phyloP scores from a whole-genome alignment of 345 rosid genomes.

The Euclidium syriacum region DNA sequence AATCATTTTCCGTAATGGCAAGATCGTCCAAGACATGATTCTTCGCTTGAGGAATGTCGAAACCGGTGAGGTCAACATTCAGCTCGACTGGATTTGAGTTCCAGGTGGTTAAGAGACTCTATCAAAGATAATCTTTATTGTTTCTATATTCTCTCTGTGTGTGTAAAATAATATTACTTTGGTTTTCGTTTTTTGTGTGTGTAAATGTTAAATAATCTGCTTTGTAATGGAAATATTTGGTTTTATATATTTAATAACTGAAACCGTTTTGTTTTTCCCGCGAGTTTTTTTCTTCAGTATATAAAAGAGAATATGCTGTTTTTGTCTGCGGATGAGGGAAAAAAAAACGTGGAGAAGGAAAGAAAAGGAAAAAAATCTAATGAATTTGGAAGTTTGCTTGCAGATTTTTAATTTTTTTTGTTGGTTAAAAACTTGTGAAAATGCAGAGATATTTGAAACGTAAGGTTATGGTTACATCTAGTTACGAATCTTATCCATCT shows the following conservation, averaged over 20 bases:
- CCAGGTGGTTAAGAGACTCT: too few species aligned
- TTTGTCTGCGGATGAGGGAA: not conserved
- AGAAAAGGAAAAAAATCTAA: not conserved
- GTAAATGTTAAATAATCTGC: too few species aligned
- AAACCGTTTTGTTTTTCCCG: conserved; percentile 22
- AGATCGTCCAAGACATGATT: too few species aligned
- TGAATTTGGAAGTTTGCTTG: conserved; percentile 26
- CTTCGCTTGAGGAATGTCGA: too few species aligned
- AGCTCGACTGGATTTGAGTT: too few species aligned
- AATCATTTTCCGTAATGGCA: too few species aligned
- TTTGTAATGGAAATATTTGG: conserved; percentile 14
- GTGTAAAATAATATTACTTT: too few species aligned
- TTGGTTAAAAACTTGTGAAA: conserved; percentile 19
- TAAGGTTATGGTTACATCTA: conserved; percentile 34
- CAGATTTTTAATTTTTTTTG: not conserved
- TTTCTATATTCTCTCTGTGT: too few species aligned
- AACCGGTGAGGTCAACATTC: too few species aligned
- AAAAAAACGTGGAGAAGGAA: not conserved
- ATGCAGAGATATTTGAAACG: conserved; percentile 29
- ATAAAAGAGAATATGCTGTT: conserved; percentile 15
- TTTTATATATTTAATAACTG: not conserved
- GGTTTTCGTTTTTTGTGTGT: too few species aligned
- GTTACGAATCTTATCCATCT: conserved; percentile 30
- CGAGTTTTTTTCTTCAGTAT: not conserved
- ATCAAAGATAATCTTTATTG: too few species aligned